A percentile compares a stretch with the other conserved stretches of the same genome.
These are phyloP conservation scores for Globisporangium heterothallicum DNA, from an alignment of 352 stramenopile genomes.

Conservation along the genomic window DNA sequence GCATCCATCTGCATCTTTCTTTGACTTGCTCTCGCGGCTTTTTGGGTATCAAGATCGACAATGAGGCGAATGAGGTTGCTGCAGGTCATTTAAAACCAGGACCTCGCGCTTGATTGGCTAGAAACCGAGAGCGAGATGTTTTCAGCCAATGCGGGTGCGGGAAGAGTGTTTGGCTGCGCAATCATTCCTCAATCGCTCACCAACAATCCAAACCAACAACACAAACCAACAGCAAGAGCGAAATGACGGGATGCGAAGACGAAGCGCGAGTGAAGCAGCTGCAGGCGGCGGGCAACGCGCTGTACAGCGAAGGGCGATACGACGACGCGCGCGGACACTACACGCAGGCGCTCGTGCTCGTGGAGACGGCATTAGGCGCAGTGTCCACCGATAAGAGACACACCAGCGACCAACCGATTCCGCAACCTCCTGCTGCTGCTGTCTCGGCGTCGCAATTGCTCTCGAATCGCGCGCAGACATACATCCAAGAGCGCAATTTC, in stretches of 20 bases:
- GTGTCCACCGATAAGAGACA: neutral
- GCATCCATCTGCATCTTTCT: constrained; percentile 17
- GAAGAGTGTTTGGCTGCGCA: too few species aligned
- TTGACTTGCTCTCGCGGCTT: neutral
- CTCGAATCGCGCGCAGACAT: constrained; percentile 65
- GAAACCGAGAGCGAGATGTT: too few species aligned
- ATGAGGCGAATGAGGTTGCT: neutral
- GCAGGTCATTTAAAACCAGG: neutral
- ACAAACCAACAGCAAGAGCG: neutral
- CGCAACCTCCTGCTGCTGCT: neutral
- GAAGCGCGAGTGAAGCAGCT: constrained; percentile 23
- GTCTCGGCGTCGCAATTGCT: constrained; percentile 32
- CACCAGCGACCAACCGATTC: neutral
- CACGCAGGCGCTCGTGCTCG: constrained; percentile 29
- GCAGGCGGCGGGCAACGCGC: constrained; percentile 39
- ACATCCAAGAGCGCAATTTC: constrained; percentile 73
- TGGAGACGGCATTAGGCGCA: constrained; percentile 11
- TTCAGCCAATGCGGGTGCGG: too few species aligned
- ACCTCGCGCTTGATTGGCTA: neutral
- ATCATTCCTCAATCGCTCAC: neutral
- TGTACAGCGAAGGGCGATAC: constrained; percentile 52
- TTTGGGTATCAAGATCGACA: neutral
- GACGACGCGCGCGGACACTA: constrained; percentile 49
- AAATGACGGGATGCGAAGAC: neutral
- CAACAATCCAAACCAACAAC: neutral